These are phyloP conservation scores for Fraxinus baroniana DNA, from an alignment of 305 asterid species.

Conservation along the genomic window DNA sequence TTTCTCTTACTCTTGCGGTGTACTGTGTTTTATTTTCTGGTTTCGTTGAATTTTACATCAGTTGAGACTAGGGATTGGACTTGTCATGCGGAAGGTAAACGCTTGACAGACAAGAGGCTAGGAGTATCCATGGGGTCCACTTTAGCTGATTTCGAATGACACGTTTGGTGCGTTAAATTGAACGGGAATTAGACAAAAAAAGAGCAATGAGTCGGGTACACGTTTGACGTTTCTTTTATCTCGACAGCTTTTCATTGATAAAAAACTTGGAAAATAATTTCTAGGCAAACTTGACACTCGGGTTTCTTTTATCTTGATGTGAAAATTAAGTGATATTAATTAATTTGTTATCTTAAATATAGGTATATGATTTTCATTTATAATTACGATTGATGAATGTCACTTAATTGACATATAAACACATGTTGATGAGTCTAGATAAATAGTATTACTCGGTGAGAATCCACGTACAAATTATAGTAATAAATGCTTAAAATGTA, in stretches of 20 bases:
- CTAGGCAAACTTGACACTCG: not conserved
- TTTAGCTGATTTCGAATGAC: not conserved
- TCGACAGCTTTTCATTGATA: not conserved
- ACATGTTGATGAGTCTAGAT: too few species aligned
- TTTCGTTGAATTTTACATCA: not conserved
- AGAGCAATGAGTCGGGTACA: not conserved
- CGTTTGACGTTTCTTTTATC: not conserved
- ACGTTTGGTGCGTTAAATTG: too few species aligned
- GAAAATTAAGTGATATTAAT: too few species aligned
- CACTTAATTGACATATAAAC: too few species aligned
- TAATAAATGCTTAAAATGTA: too few species aligned
- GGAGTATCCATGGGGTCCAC: not conserved
- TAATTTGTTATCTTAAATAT: too few species aligned
- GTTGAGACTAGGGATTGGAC: not conserved
- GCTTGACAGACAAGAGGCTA: not conserved
- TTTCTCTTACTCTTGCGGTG: not conserved
- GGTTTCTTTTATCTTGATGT: not conserved
- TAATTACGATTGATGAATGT: not conserved
- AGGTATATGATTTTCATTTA: too few species aligned
- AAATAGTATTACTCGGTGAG: not conserved
- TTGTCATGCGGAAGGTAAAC: conserved; percentile 1
- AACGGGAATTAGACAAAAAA: not conserved
- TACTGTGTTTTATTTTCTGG: not conserved
- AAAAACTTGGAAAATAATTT: too few species aligned
- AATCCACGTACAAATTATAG: not conserved